phyloP scores from a whole-genome alignment of 305 asterid genomes.

The Fraxinus sp. region DNA sequence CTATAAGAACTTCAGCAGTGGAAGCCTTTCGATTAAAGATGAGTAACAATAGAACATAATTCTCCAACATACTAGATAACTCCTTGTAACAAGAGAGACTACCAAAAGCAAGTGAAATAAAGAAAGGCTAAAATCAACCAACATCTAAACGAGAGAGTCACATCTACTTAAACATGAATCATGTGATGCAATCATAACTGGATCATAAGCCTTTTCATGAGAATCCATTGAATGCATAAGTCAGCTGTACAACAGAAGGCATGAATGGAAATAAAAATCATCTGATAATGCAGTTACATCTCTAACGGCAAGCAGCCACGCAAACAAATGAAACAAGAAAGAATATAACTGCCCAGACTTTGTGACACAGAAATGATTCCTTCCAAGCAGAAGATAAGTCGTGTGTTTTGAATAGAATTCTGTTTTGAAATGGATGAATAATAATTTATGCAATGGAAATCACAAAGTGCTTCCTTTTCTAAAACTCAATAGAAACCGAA shows the following conservation, averaged over 20 bases:
- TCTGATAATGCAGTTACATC: not conserved
- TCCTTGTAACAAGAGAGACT: not conserved
- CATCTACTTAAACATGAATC: not conserved
- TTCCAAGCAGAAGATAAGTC: not conserved
- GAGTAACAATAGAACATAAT: slow-evolving; percentile 18
- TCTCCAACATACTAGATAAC: slow-evolving; percentile 11
- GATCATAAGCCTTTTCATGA: not conserved
- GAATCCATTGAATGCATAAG: not conserved
- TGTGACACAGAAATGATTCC: not conserved
- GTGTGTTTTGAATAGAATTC: not conserved
- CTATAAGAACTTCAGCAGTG: slow-evolving; percentile 21
- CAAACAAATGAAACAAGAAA: not conserved
- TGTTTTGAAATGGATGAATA: slow-evolving; percentile 2
- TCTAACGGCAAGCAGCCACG: not conserved
- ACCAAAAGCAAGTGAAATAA: slow-evolving; percentile 13
- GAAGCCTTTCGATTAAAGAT: slow-evolving; percentile 9
- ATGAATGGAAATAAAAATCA: not conserved
- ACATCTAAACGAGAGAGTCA: not conserved
- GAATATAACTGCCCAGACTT: not conserved
- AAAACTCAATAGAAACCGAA: not conserved
- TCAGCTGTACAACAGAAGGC: not conserved
- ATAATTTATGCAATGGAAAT: not conserved
- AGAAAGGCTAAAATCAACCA: not conserved
- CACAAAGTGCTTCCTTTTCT: not conserved
- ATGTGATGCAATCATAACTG: not conserved